Conservation (phyloP, 129 eudicot genomes). For the Artemisia annua region DNA sequence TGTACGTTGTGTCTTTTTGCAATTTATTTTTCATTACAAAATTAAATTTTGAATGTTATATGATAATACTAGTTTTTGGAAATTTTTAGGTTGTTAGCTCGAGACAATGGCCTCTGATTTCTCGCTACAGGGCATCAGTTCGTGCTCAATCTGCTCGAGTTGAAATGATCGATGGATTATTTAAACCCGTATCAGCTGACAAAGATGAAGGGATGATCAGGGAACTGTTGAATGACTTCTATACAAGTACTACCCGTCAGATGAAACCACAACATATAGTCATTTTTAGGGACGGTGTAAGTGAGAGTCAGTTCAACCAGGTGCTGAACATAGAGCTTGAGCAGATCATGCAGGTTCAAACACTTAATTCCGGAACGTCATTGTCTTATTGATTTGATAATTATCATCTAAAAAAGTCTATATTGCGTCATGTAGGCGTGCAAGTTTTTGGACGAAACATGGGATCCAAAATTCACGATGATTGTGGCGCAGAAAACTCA, state of each 20-base stretch:
- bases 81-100: slow-evolving; percentile 63
- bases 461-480: slow-evolving; percentile 61
- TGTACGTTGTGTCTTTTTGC: slow-evolving; percentile 50
- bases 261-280: slow-evolving; percentile 56
- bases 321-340: slow-evolving; percentile 67
- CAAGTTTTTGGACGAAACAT: slow-evolving; percentile 33
- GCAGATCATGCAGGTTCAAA: slow-evolving; percentile 46
- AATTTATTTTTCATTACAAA: slow-evolving; percentile 22
- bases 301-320: slow-evolving; percentile 78
- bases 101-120: slow-evolving; percentile 65
- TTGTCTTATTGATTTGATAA: slow-evolving; percentile 32
- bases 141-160: slow-evolving; percentile 59
- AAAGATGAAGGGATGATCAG: slow-evolving; percentile 71
- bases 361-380: too few relatives aligned
- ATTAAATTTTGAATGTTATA: slow-evolving; percentile 34
- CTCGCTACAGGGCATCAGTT: slow-evolving; percentile 62
- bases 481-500: slow-evolving; percentile 82
- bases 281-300: slow-evolving; percentile 79
- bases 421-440: slow-evolving; percentile 42
- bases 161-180: slow-evolving; percentile 66
- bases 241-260: slow-evolving; percentile 31
- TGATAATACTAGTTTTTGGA: slow-evolving; percentile 7
- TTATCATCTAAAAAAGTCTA: slow-evolving; percentile 30
- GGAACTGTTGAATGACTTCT: slow-evolving; percentile 58
- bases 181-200: slow-evolving; percentile 38